phyloP scores from a whole-genome alignment of 371 early-diverging fungal species.

The Rhizopus arrhizus region DNA sequence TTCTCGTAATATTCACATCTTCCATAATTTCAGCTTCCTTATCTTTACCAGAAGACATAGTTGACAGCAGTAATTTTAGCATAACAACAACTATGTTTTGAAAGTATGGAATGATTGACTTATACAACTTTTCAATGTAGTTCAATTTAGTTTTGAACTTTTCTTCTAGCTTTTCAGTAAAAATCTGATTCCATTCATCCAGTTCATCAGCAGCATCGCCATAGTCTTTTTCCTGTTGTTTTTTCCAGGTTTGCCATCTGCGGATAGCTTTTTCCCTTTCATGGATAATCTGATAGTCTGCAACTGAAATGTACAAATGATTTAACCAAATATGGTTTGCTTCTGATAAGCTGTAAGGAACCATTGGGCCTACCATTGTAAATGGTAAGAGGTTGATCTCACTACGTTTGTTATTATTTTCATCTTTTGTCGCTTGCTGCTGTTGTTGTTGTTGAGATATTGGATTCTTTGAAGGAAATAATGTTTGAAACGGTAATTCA shows the following conservation, averaged over 20 bases:
- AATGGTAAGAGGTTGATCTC: slow-evolving; percentile 39
- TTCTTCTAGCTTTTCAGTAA: slow-evolving; percentile 2
- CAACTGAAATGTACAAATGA: slow-evolving; percentile 65
- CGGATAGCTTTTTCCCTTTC: slow-evolving; percentile 57
- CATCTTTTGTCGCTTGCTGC: slow-evolving; percentile 2
- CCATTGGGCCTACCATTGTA: slow-evolving; percentile 35
- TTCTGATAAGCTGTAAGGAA: slow-evolving; percentile 61
- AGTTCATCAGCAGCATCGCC: not conserved
- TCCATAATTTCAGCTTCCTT: slow-evolving; percentile 40
- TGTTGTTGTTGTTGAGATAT: slow-evolving; percentile 6
- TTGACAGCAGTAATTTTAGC: slow-evolving; percentile 49
- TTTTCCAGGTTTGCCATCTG: slow-evolving; percentile 36
- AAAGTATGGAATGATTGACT: slow-evolving; percentile 45
- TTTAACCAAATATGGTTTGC: slow-evolving; percentile 60
- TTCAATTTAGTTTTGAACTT: slow-evolving; percentile 2
- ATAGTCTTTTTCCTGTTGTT: slow-evolving; percentile 9
- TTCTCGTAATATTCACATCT: slow-evolving; percentile 56
- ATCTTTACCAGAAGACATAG: slow-evolving; percentile 32
- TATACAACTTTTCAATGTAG: slow-evolving; percentile 28
- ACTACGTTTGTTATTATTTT: not conserved
- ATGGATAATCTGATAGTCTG: slow-evolving; percentile 62
- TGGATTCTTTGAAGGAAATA: slow-evolving; percentile 44
- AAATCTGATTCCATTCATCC: slow-evolving; percentile 15
- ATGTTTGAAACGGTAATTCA: slow-evolving; percentile 44
- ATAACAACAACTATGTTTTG: slow-evolving; percentile 56